Conservation (phyloP, 2,329 filamentous ascomycete genomes). For the Coleophoma cylindrospora region DNA sequence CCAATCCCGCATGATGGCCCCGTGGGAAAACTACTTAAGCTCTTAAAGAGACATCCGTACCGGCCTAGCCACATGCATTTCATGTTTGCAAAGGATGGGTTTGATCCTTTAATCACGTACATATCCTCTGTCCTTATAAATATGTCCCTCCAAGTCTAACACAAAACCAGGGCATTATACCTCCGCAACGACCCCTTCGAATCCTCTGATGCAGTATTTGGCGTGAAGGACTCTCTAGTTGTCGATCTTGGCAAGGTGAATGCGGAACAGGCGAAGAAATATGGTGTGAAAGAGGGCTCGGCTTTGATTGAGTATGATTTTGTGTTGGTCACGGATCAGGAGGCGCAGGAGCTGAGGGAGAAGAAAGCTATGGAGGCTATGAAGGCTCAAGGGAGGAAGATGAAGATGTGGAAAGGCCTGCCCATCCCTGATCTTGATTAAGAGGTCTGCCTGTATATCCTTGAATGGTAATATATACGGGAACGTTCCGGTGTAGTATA, state of each 20-base stretch:
- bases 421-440: slow-evolving; percentile 63
- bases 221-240: slow-evolving; percentile 77
- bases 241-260: slow-evolving; percentile 54
- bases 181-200: slow-evolving; percentile 76
- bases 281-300: slow-evolving; percentile 58
- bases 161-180: slow-evolving; percentile 60
- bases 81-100: slow-evolving; percentile 78
- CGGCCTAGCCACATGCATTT: slow-evolving; percentile 80
- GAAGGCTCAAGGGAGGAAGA: slow-evolving; percentile 57
- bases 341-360: slow-evolving; percentile 62
- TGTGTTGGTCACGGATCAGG: slow-evolving; percentile 66
- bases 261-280: slow-evolving; percentile 50
- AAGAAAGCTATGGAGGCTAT: slow-evolving; percentile 62
- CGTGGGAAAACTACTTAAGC: slow-evolving; percentile 65
- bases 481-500: too few relatives aligned
- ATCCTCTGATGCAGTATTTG: slow-evolving; percentile 79
- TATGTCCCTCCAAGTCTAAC: not conserved
- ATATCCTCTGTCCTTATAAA: slow-evolving; percentile 28
- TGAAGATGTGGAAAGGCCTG: slow-evolving; percentile 70
- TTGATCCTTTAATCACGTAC: slow-evolving; percentile 78
- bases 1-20: slow-evolving; percentile 82
- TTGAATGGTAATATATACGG: too few relatives aligned
- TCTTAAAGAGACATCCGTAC: slow-evolving; percentile 69
- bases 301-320: slow-evolving; percentile 70
- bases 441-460: not conserved